Conservation (phyloP, 305 asterid species). For the Fraxinus platypoda region DNA sequence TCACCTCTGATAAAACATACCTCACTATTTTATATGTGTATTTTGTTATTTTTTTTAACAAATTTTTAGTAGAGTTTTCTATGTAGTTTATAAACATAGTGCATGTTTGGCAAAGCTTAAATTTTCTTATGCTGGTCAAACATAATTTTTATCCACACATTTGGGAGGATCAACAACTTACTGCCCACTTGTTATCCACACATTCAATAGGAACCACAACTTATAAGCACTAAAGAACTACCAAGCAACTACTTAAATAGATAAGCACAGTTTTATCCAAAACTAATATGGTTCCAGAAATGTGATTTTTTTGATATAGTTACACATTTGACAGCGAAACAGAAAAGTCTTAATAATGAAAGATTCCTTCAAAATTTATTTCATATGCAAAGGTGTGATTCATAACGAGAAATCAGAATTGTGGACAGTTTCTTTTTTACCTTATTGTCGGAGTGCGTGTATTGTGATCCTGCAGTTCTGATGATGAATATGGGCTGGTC, state of each 20-base stretch:
- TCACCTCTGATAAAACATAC: background rate
- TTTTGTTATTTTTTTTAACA: background rate
- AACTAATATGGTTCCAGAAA: background rate
- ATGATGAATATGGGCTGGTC: background rate
- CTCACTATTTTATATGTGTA: background rate
- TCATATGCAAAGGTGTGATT: background rate
- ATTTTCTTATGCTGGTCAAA: background rate
- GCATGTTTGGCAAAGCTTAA: background rate
- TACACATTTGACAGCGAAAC: background rate
- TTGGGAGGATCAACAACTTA: background rate
- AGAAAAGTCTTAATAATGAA: background rate
- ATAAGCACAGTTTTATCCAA: background rate
- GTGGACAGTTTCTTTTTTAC: background rate
- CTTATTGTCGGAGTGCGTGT: background rate
- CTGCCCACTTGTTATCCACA: background rate
- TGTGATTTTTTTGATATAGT: background rate
- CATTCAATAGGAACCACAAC: background rate
- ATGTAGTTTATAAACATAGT: background rate
- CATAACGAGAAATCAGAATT: background rate
- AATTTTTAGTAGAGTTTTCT: background rate
- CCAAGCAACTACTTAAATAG: background rate
- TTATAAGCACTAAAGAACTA: background rate
- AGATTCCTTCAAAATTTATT: background rate
- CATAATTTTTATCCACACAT: background rate
- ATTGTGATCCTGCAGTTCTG: background rate